These are phyloP conservation scores for Lyophyllum decastes DNA, from an alignment of 768 basidiomycete genomes.

Conservation along the genomic window DNA sequence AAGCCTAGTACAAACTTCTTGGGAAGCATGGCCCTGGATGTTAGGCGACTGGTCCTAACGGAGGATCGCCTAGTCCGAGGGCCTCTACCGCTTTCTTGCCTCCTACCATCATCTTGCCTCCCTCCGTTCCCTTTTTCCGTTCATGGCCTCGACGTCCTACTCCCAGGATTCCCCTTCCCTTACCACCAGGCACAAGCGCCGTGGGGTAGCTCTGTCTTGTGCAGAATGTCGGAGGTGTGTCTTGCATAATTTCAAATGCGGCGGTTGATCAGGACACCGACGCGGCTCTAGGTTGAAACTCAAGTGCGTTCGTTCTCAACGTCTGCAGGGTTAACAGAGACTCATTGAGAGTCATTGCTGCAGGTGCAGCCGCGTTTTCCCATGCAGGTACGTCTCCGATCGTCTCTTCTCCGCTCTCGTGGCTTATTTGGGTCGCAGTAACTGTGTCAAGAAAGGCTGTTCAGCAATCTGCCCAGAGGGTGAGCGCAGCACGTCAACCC, in stretches of 20 bases:
- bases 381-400: slow-evolving; percentile 50
- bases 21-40: slow-evolving; percentile 1
- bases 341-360: slow-evolving; percentile 14
- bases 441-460: slow-evolving; percentile 61
- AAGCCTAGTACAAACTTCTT: background rate
- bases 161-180: slow-evolving; percentile 30
- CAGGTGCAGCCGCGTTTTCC: slow-evolving; percentile 67
- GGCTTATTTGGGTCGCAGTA: slow-evolving; percentile 31
- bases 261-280: slow-evolving; percentile 14
- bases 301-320: slow-evolving; percentile 43
- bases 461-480: slow-evolving; percentile 70
- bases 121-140: slow-evolving; percentile 18
- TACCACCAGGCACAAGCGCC: slow-evolving; percentile 47
- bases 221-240: slow-evolving; percentile 69
- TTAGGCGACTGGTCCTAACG: slow-evolving; percentile 19
- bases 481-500: slow-evolving; percentile 20
- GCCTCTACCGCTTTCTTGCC: slow-evolving; percentile 17
- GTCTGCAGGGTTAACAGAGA: slow-evolving; percentile 4
- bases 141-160: slow-evolving; percentile 23
- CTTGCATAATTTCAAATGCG: slow-evolving; percentile 10
- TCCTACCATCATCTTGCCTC: slow-evolving; percentile 27
- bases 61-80: slow-evolving; percentile 28
- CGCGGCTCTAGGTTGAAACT: slow-evolving; percentile 56
- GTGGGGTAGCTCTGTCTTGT: slow-evolving; percentile 59
- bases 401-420: background rate